Conservation (phyloP, 2,329 filamentous ascomycete genomes). For the Aspergillus sergii region DNA sequence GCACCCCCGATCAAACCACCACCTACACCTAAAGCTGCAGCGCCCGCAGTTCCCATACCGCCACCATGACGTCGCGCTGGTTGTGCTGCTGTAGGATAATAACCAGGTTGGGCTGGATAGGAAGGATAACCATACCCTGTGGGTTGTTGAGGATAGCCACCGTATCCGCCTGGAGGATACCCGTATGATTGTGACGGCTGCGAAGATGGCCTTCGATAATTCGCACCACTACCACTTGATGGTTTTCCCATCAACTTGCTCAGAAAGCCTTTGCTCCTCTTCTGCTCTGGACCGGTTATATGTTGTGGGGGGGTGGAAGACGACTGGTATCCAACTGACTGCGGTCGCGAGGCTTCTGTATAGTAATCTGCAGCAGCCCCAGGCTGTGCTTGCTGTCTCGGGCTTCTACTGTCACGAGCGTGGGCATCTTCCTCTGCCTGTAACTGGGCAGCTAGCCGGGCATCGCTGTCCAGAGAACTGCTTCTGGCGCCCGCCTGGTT, state of each 20-base stretch:
- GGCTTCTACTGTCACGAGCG: conserved; percentile 34
- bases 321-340: conserved; percentile 13
- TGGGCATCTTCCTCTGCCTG: conserved; percentile 82
- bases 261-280: conserved; percentile 51
- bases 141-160: conserved; percentile 33
- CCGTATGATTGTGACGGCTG: conserved; percentile 26
- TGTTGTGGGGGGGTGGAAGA: conserved; percentile 13
- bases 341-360: conserved; percentile 24
- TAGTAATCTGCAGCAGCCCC: conserved; percentile 56
- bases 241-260: conserved; percentile 57
- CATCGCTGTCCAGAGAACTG: conserved; percentile 64
- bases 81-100: conserved; percentile 41
- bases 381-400: conserved; percentile 9
- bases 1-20: conserved; percentile 80
- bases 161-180: conserved; percentile 31
- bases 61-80: conserved; percentile 50
- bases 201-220: conserved; percentile 19
- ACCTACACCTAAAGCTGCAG: conserved; percentile 75
- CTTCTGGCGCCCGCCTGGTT: conserved; percentile 32
- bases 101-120: conserved; percentile 40
- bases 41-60: conserved; percentile 70
- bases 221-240: conserved; percentile 25
- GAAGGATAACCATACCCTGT: conserved; percentile 40
- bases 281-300: conserved; percentile 36
- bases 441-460: conserved; percentile 71